Conservation (phyloP, 495 filamentous ascomycete genomes). For the Neohortaea acidophila region DNA sequence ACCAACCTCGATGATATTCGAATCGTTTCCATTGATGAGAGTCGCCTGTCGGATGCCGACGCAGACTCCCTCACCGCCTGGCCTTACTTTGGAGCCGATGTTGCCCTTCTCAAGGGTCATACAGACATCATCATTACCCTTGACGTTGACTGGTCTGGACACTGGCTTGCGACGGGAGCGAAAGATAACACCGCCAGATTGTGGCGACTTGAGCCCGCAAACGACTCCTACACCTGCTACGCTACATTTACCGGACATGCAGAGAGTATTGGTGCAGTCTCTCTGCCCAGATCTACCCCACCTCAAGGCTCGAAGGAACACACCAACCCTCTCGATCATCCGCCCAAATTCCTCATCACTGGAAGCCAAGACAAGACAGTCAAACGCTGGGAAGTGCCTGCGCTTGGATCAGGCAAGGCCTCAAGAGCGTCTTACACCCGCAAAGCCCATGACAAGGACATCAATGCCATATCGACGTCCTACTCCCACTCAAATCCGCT, state of each 20-base stretch:
- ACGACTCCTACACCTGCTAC: conserved; percentile 59
- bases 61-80: neutral
- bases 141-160: conserved; percentile 87
- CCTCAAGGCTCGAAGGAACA: conserved; percentile 47
- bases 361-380: conserved; percentile 90
- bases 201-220: conserved; percentile 72
- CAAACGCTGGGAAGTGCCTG: conserved; percentile 66
- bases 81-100: conserved; percentile 72
- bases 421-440: conserved; percentile 50
- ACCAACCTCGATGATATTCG: conserved; percentile 92
- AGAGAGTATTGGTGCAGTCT: conserved; percentile 85
- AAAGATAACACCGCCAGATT: conserved; percentile 92
- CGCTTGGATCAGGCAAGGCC: conserved; percentile 28
- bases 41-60: neutral
- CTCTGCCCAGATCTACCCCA: conserved; percentile 55
- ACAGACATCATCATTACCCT: conserved; percentile 91
- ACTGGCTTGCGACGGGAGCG: conserved; percentile 88
- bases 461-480: conserved; percentile 81
- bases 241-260: conserved; percentile 79
- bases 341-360: conserved; percentile 71
- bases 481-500: conserved; percentile 39
- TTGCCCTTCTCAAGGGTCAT: conserved; percentile 72
- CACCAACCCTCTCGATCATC: conserved; percentile 53
- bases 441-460: conserved; percentile 96
- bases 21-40: conserved; percentile 49